Base-by-base conservation (phyloP, 805 yeast species). In the Candida krabiensis region DNA sequence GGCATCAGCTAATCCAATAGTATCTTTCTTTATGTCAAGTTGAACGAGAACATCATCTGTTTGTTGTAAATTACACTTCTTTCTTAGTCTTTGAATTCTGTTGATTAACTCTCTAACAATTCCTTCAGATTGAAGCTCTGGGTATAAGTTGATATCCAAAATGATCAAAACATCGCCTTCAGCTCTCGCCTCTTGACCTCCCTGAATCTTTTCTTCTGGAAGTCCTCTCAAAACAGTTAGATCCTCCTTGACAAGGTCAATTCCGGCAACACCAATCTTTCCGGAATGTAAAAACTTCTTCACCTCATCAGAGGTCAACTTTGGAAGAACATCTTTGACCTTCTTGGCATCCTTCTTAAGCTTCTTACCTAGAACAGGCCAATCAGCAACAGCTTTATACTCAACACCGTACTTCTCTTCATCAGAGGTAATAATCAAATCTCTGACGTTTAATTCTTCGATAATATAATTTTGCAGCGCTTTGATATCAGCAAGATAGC, bases 321-420 rank as follows among this genome's bases (percentile, higher is more conserved):
- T 59, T 47, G 97, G 98, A 53, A 93, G 75, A 13, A 95, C 98
- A 58, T 83, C 95, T 75, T 91, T 95, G 44, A 93, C 99, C 64
- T 79, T 83, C 70, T 86, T 88, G 45, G 86, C 95, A 55, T 90
- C 98, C 61, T 83, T 81, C 80, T 89, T 91, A 66, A 93, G 78
- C 69, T 93, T 93, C 76, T 91, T 93, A 70, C 99, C 99, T 52
- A 93, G 76, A 15, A 89, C 87, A 41, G 98, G 96, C 99, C 99
- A 93, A 71, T 93, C 99, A 33, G 99, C 99, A 64, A 86, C 95
- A 29, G 91, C 97, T 48, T 77, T 79, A 73, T 90, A 91, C 61
- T 83, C 86, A 45, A 93, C 98, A 55, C 90, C 93, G 61, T 90
- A 91, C 59, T 83, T 81, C 53, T 74, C 81, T 70, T 93, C 99